phyloP scores from a whole-genome alignment of 73 alveolate species.

The Halteria grandinella region DNA sequence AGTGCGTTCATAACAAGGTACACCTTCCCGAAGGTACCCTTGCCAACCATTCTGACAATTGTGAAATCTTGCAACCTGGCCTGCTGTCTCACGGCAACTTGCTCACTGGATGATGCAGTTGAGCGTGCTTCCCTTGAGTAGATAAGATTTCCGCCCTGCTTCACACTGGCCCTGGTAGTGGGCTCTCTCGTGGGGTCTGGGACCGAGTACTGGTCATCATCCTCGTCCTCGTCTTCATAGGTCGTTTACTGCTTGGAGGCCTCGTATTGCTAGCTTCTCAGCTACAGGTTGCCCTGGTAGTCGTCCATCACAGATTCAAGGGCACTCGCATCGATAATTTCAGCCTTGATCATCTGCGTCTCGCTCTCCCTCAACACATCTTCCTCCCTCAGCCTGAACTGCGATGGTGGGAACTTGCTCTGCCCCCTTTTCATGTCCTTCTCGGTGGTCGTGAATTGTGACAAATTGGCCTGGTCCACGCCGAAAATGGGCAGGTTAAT shows the following conservation, averaged over 20 bases:
- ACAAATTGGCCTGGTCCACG: conserved; percentile 63
- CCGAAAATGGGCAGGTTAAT: conserved; percentile 40
- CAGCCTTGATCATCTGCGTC: conserved; percentile 5
- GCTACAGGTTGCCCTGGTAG: conserved; percentile 7
- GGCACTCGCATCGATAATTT: conserved; percentile 22
- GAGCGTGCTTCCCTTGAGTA: neutral
- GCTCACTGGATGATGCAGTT: conserved; percentile 28
- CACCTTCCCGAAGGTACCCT: conserved; percentile 93
- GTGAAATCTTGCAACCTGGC: conserved; percentile 78
- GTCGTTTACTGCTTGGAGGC: conserved; percentile 28
- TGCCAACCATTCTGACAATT: conserved; percentile 76
- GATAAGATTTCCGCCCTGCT: neutral
- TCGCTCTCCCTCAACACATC: conserved; percentile 50
- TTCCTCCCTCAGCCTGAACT: conserved; percentile 30
- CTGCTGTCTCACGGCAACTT: conserved; percentile 66
- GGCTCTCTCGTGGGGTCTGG: conserved; percentile 12
- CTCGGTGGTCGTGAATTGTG: conserved; percentile 77
- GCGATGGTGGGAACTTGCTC: conserved; percentile 65
- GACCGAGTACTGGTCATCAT: conserved; percentile 9
- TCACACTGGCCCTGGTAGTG: neutral
- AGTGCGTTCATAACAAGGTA: conserved; percentile 77
- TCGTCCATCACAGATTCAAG: conserved; percentile 23
- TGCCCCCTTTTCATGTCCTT: conserved; percentile 73
- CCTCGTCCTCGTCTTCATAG: conserved; percentile 43
- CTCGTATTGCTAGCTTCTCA: conserved; percentile 21